Conservation (phyloP, 1,139 yeast genomes). For the Hansenula lynferdii region DNA sequence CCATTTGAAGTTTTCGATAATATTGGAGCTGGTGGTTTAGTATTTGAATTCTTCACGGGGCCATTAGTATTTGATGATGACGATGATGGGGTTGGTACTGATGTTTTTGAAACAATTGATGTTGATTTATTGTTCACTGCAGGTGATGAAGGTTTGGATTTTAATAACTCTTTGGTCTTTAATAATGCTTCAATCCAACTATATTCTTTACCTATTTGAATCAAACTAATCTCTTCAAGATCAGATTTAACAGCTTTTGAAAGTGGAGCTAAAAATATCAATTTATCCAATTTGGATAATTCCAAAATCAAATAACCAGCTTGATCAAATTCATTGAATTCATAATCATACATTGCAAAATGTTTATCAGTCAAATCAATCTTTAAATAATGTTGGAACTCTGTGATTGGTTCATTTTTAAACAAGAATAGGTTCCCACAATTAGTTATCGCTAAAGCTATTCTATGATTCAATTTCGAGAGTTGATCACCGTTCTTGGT, state of each 20-base stretch:
- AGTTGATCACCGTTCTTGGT: slow-evolving; percentile 33
- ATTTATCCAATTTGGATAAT: slow-evolving; percentile 48
- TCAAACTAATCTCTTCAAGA: slow-evolving; percentile 7
- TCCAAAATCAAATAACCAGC: slow-evolving; percentile 65
- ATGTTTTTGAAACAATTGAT: too few species aligned
- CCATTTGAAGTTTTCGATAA: too few species aligned
- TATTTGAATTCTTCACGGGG: too few species aligned
- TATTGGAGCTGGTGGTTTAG: too few species aligned
- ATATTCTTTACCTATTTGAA: slow-evolving; percentile 28
- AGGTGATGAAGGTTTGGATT: slow-evolving; percentile 5
- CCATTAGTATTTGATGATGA: too few species aligned
- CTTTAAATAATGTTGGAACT: slow-evolving; percentile 40
- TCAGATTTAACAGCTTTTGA: slow-evolving; percentile 8
- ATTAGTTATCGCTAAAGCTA: slow-evolving; percentile 32
- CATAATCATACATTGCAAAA: slow-evolving; percentile 76
- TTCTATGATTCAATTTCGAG: slow-evolving; percentile 29
- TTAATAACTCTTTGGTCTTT: slow-evolving; percentile 38
- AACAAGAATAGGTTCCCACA: slow-evolving; percentile 31
- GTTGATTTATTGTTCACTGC: background rate
- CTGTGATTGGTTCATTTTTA: slow-evolving; percentile 15
- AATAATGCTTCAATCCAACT: slow-evolving; percentile 47
- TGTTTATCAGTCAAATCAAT: slow-evolving; percentile 53
- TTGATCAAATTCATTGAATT: slow-evolving; percentile 50
- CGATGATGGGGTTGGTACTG: background rate
- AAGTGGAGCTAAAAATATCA: slow-evolving; percentile 45